These are phyloP conservation scores for Erysimum cheiri DNA, from an alignment of 441 rosid species.

Conservation along the genomic window DNA sequence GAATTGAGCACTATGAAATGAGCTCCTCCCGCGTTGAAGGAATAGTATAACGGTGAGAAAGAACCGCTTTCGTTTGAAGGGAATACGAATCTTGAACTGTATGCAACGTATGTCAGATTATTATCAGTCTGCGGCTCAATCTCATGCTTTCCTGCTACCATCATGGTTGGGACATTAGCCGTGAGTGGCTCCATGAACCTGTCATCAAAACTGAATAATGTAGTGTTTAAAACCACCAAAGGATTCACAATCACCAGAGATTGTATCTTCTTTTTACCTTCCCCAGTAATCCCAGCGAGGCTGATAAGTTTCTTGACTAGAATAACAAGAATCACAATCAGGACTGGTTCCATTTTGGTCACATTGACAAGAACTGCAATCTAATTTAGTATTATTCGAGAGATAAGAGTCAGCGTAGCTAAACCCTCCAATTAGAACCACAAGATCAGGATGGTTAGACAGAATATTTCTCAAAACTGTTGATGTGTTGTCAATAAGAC, in stretches of 20 bases:
- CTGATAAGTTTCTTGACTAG: conserved; percentile 63
- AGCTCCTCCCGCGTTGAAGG: conserved; percentile 87
- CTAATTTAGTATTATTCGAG: conserved; percentile 65
- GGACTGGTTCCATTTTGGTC: conserved; percentile 21
- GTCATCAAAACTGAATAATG: conserved; percentile 27
- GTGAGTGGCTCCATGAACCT: conserved; percentile 76
- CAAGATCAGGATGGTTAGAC: conserved; percentile 75
- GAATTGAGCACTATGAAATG: conserved; percentile 87
- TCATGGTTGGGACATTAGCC: conserved; percentile 70
- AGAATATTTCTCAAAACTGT: conserved; percentile 58
- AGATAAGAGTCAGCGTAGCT: conserved; percentile 78
- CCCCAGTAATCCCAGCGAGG: conserved; percentile 99
- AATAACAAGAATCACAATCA: conserved; percentile 27
- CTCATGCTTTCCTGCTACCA: conserved; percentile 75
- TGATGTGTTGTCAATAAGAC: conserved; percentile 78
- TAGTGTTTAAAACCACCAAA: conserved; percentile 20
- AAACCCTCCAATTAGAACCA: conserved; percentile 72
- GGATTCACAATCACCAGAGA: conserved; percentile 7
- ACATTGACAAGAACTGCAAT: conserved; percentile 58
- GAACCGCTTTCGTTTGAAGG: conserved; percentile 77
- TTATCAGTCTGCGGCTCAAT: conserved; percentile 57
- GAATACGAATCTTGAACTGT: conserved; percentile 78
- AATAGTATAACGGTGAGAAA: conserved; percentile 71
- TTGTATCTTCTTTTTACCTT: conserved; percentile 52
- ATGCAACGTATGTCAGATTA: conserved; percentile 65